Conservation (phyloP, 2,329 filamentous ascomycete species). For the Aspergillus chevalieri region DNA sequence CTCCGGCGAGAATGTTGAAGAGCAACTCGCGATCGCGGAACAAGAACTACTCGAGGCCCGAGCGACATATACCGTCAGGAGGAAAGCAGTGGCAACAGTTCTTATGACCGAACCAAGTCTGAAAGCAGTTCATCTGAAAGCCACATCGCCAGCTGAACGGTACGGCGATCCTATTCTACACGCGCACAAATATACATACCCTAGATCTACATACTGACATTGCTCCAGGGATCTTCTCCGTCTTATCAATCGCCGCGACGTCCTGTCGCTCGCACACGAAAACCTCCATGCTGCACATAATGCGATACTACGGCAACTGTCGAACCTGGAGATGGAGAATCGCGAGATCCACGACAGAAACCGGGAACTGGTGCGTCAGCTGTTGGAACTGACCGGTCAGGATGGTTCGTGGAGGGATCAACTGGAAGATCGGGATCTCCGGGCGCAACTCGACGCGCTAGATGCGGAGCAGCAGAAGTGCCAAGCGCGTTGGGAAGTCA, state of each 20-base stretch:
- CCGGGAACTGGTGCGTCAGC: slow-evolving; percentile 53
- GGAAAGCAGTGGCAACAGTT: slow-evolving; percentile 62
- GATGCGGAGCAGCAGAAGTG: slow-evolving; percentile 57
- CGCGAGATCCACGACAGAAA: slow-evolving; percentile 55
- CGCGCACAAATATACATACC: neutral
- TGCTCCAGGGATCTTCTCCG: slow-evolving; percentile 58
- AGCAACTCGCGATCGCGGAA: slow-evolving; percentile 51
- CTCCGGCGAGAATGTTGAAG: slow-evolving; percentile 48
- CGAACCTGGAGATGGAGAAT: slow-evolving; percentile 53
- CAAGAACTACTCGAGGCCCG: slow-evolving; percentile 63
- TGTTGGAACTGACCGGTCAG: slow-evolving; percentile 59
- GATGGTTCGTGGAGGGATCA: slow-evolving; percentile 47
- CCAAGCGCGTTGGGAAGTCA: slow-evolving; percentile 62
- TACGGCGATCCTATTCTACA: slow-evolving; percentile 29
- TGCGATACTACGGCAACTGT: slow-evolving; percentile 48
- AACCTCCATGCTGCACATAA: slow-evolving; percentile 52
- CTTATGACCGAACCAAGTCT: slow-evolving; percentile 69
- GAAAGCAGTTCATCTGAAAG: slow-evolving; percentile 67
- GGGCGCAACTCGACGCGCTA: slow-evolving; percentile 52
- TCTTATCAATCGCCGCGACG: slow-evolving; percentile 61
- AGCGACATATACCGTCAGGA: slow-evolving; percentile 63
- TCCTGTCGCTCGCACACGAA: slow-evolving; percentile 58
- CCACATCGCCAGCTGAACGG: slow-evolving; percentile 62
- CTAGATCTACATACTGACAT: slow-evolving; percentile 8
- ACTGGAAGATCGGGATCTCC: slow-evolving; percentile 48